Base-by-base conservation (phyloP, 306 rosid genomes). In the Vicia villosa region DNA sequence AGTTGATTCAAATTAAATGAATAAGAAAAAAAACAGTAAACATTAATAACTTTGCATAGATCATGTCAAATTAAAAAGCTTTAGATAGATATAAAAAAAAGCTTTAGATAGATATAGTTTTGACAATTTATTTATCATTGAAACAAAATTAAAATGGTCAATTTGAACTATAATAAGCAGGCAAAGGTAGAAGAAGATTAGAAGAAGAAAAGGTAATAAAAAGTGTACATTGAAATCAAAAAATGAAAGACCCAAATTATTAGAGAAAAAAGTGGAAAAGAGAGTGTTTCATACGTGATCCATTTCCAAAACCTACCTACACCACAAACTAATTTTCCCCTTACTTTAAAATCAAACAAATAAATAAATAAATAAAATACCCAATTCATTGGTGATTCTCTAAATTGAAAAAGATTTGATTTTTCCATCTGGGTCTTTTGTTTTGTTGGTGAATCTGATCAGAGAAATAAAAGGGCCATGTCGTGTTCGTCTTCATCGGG, bases 401-500 rank as follows among this genome's bases (percentile, higher is more conserved):
- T 38, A 60, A 24, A 55, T 2, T 26, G 0, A 24, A 12, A 55
- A 46, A 66, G 19, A 46, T 66, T 46, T 17, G 17, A 28, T 66
- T 66, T 66, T 41, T 41, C 21, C 1, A 40, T 63, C 64, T 58
- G 42, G 41, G 42, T 70, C 30, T 55, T 65, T 3, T 54, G 30
- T 42, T 30, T 1, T 51, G 3, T 15, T 15, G 41, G 19, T 54
- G 60, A 65, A 66, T 72, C 59, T 43, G 72, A 56, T 26, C 38
- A 79, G 76, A 82, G 66, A 76, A 70, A 71, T 68, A 75, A 56
- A 63, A 72, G 64, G 59, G 84, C 56, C 66, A 93, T 93, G 98
- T 90, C 96, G 61, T 86, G 93, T 66, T 93, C 98, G 0, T 88
- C 98, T 5, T 88, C 98, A 72, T 93, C 98, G 0, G 96, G 90